These are phyloP conservation scores for Neovahlkampfia damariscottae DNA, from an alignment of 78 protist genomes.

Conservation along the genomic window DNA sequence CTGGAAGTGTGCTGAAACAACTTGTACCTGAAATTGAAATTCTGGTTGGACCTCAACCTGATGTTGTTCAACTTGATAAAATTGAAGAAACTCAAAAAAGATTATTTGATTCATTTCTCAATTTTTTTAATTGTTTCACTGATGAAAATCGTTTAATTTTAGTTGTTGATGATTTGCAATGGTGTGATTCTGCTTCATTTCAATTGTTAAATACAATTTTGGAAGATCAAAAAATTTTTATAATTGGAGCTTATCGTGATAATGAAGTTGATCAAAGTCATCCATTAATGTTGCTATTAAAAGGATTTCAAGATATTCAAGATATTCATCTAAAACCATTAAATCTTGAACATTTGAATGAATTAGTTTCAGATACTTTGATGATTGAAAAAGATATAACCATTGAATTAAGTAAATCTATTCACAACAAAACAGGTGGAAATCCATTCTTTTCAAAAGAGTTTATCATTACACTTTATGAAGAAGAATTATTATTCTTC, in stretches of 20 bases:
- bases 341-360: neutral
- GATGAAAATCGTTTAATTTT: neutral
- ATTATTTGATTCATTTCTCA: no score
- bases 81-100: neutral
- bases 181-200: neutral
- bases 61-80: neutral
- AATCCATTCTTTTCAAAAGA: neutral
- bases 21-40: neutral
- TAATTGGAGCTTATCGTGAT: neutral
- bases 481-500: neutral
- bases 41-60: neutral
- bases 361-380: neutral
- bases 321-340: neutral
- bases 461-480: neutral
- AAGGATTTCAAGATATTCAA: neutral
- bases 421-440: neutral
- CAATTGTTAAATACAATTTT: neutral
- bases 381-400: neutral
- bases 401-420: neutral
- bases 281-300: neutral
- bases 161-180: neutral
- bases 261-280: neutral
- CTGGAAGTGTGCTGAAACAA: neutral
- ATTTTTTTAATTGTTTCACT: no score
- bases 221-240: neutral